A percentile compares a stretch with the other conserved stretches of the same genome.
phyloP scores from a whole-genome alignment of 306 rosid genomes.

The Pyrus betulifolia region DNA sequence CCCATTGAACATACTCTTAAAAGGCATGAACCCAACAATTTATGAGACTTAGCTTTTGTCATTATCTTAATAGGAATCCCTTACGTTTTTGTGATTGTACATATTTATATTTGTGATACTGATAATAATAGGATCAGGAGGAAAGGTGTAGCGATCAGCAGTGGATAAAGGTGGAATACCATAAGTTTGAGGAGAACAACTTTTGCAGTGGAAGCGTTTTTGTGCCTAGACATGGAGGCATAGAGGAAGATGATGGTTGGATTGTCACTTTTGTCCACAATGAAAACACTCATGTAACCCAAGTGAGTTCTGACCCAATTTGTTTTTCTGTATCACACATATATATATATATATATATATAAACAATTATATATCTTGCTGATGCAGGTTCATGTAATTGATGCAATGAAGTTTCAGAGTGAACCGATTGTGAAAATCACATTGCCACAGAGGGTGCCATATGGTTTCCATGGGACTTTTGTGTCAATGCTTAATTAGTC shows the following conservation, averaged over 20 bases:
- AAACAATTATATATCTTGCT: too few species aligned
- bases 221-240: constrained; percentile 32
- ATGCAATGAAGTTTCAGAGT: constrained; percentile 17
- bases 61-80: too few species aligned
- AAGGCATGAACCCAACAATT: too few species aligned
- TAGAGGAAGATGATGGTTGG: constrained; percentile 82
- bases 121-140: background rate
- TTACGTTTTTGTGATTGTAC: background rate
- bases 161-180: constrained; percentile 38
- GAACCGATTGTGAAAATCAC: constrained; percentile 22
- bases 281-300: constrained; percentile 38
- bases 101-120: background rate
- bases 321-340: background rate
- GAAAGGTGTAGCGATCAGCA: background rate
- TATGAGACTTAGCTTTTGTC: too few species aligned
- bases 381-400: constrained; percentile 13
- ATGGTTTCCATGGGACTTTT: constrained; percentile 33
- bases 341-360: too few species aligned
- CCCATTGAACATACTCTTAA: too few species aligned
- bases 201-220: constrained; percentile 57
- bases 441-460: constrained; percentile 28
- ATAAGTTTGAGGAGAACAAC: constrained; percentile 44
- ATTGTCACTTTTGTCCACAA: constrained; percentile 59
- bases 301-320: constrained; percentile 12
- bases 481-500: constrained; percentile 20